Base-by-base conservation (phyloP, 2,329 filamentous ascomycete species). In the Colletotrichum navitas region DNA sequence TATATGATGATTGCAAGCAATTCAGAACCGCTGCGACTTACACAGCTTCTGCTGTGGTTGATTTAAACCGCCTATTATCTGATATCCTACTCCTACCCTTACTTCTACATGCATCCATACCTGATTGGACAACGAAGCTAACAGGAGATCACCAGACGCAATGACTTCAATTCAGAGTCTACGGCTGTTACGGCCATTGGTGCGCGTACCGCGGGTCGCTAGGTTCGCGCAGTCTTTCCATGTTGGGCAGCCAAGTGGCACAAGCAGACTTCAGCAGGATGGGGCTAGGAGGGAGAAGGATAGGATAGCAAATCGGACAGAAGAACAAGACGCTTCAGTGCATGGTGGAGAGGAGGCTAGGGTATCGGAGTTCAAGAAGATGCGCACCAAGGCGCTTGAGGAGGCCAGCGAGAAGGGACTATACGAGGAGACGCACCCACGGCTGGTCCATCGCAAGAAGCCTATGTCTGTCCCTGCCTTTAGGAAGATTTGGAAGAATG, bases 21-120 rank as follows among this genome's bases (percentile, higher is more conserved):
- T 63, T 84, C 82, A 85, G 83, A 85, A 85, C 83, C 83, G 83
- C 83, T 85, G 83, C 83, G 83, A 83, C 83, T 84, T 82, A 85
- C 81, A 79, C 81, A 79, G 82, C 79, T 80, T 63, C 39, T 79
- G 79, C 81, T 81, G 82, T 81, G 81, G 54, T 74, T 84, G 83
- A 85, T 82, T 63, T 79, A 80, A 83, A 78, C 76, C 78, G 80
- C 82, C 83, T 78, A 79, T 77, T 76, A 45, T 76, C 82, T 84
- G 82, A 84, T 49, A 66, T 54, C n/a, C 26, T 36, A 64, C 43
- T 45, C 45, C 71, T 64, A 72, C 74, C 26, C 56, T 51, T 59
- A 66, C 69, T 36, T 64, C 63, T 62, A 59, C 55, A 62, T 73
- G 54, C 59, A 65, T 68, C 39, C 59, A 58, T 83, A 77, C 34